Evolutionary conservation across 1,284 basidiomycete genomes (phyloP).

Genomic region (Polyporus tsugae): DNA sequence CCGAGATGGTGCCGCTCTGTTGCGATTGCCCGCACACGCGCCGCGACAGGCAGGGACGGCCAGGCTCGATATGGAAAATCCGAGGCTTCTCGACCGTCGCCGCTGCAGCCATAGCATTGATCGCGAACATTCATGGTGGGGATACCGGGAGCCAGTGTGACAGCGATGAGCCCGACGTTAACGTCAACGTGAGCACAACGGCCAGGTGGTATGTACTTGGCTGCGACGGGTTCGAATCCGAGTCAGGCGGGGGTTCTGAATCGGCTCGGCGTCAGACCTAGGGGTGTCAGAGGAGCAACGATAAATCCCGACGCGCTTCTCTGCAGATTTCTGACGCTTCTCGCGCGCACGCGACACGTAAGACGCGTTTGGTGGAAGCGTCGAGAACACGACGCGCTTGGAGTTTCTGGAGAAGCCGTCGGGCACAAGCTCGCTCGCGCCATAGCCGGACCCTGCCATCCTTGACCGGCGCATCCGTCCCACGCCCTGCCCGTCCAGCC

Average conservation of each 20-base stretch:
- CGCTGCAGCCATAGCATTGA: neutral
- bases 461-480: slow-evolving; percentile 1
- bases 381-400: slow-evolving; percentile 5
- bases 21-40: neutral
- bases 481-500: slow-evolving; percentile 6
- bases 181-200: neutral
- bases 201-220: neutral
- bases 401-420: slow-evolving; percentile 5
- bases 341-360: neutral
- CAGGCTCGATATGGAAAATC: neutral
- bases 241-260: neutral
- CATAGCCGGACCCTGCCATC: slow-evolving; percentile 15
- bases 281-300: neutral
- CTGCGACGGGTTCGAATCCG: neutral
- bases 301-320: slow-evolving; percentile 7
- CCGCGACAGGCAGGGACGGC: neutral
- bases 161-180: neutral
- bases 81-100: neutral
- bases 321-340: slow-evolving; percentile 1
- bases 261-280: neutral
- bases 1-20: slow-evolving; percentile 14
- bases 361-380: neutral
- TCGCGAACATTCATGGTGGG: neutral
- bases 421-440: slow-evolving; percentile 17
- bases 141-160: neutral